A percentile compares a stretch with the other conserved stretches of the same genome.
phyloP scores from a whole-genome alignment of 805 yeast species.

The Schizosaccharomyces japonicus region DNA sequence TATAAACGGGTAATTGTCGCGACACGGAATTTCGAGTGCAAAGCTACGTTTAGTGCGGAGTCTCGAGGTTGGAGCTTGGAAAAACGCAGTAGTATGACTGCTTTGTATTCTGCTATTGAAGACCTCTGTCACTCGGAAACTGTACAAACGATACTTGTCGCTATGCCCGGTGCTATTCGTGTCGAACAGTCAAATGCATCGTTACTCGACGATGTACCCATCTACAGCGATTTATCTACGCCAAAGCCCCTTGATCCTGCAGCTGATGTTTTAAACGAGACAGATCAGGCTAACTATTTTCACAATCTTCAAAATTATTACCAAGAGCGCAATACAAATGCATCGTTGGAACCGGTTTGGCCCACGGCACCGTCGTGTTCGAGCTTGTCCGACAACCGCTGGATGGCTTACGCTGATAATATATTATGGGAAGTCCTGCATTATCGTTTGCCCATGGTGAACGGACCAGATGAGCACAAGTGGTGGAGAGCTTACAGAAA shows the following conservation, averaged over 20 bases:
- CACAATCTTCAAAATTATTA: too few relatives aligned
- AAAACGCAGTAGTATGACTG: not conserved
- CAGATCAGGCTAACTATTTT: too few relatives aligned
- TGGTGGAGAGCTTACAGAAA: slow-evolving; percentile 79
- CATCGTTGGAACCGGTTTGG: too few relatives aligned
- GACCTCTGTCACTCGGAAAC: too few relatives aligned
- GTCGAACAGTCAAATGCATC: too few relatives aligned
- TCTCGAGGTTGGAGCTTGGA: not conserved
- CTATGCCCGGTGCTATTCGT: not conserved
- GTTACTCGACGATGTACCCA: too few relatives aligned
- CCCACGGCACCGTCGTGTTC: too few relatives aligned
- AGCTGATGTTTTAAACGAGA: too few relatives aligned
- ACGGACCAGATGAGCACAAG: slow-evolving; percentile 42
- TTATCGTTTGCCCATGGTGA: slow-evolving; percentile 58
- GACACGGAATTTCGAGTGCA: not conserved
- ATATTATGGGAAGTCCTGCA: slow-evolving; percentile 88
- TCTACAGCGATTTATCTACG: too few relatives aligned
- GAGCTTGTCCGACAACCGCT: too few relatives aligned
- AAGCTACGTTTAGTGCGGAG: not conserved
- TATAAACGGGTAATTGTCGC: not conserved
- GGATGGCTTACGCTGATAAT: slow-evolving; percentile 54
- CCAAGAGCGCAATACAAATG: too few relatives aligned
- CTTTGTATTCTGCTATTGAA: not conserved
- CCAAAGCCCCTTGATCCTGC: too few relatives aligned
- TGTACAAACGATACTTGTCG: not conserved